Percentiles rank a stretch among this genome's conserved stretches.
phyloP scores from a whole-genome alignment of 2,329 filamentous ascomycete genomes.

The Fusarium pseudocircinatum region DNA sequence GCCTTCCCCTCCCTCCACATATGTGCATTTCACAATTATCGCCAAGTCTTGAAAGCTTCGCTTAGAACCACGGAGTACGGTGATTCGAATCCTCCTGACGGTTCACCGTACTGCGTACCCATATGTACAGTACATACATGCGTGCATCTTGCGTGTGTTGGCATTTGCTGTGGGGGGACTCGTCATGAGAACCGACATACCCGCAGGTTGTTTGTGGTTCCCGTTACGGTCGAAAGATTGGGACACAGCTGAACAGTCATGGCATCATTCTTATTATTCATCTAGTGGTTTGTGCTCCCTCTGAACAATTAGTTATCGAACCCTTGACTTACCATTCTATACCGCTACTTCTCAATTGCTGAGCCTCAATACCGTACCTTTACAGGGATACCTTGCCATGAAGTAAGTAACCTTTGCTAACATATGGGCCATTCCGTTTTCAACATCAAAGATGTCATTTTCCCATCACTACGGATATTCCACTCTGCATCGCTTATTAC shows the following conservation, averaged over 20 bases:
- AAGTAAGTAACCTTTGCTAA: background rate
- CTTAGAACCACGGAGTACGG: background rate
- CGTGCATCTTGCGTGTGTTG: slow-evolving; percentile 14
- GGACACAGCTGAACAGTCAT: background rate
- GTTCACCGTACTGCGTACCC: slow-evolving; percentile 2
- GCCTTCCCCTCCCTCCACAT: background rate
- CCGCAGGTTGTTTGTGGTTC: background rate
- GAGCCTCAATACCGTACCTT: background rate
- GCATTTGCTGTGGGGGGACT: slow-evolving; percentile 7
- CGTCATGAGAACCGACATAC: slow-evolving; percentile 8
- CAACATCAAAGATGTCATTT: slow-evolving; percentile 25
- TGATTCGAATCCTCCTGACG: slow-evolving; percentile 11
- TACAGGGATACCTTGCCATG: slow-evolving; percentile 21
- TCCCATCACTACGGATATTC: slow-evolving; percentile 12
- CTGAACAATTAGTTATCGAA: background rate
- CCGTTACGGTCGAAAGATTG: background rate
- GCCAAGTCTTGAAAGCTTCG: background rate
- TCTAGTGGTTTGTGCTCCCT: background rate
- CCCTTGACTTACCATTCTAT: background rate
- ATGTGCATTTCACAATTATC: slow-evolving; percentile 3
- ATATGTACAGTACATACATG: background rate
- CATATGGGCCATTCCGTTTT: background rate
- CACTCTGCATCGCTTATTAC: slow-evolving; percentile 3
- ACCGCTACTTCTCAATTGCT: background rate
- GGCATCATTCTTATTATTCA: slow-evolving; percentile 1